A percentile compares a stretch with the other conserved stretches of the same genome.
phyloP scores from a whole-genome alignment of 495 filamentous ascomycete species.

The Halenospora varia region DNA sequence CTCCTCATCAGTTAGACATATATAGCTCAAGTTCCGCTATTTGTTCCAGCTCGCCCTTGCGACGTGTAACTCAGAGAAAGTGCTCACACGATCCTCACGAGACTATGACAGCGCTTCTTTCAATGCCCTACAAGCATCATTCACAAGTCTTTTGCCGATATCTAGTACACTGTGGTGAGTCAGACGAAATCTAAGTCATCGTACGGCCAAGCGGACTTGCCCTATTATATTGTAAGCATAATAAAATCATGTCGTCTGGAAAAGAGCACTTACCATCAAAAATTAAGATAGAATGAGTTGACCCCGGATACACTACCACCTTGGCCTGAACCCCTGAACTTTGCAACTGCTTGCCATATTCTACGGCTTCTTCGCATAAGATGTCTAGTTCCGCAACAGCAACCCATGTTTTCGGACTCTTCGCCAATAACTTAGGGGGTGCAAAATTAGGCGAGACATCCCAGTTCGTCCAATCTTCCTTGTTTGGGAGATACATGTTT shows the following conservation, averaged over 20 bases:
- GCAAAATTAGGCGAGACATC: conserved; percentile 5
- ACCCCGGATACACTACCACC: neutral
- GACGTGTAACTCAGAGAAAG: no score
- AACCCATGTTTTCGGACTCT: conserved; percentile 3
- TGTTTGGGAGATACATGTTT: conserved; percentile 17
- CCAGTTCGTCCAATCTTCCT: conserved; percentile 1
- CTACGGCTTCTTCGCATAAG: neutral
- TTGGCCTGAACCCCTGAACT: neutral
- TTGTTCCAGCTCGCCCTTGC: no score
- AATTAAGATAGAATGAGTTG: conserved; percentile 4
- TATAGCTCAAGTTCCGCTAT: no score
- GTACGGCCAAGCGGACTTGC: neutral
- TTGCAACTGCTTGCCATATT: conserved; percentile 2
- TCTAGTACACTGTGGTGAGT: neutral
- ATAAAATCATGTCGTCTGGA: neutral
- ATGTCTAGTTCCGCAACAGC: conserved; percentile 3
- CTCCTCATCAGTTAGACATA: no score
- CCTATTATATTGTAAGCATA: neutral
- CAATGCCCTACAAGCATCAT: no score
- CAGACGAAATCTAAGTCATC: neutral
- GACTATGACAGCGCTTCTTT: no score
- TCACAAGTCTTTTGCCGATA: neutral
- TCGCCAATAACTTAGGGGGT: neutral
- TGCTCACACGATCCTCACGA: no score
- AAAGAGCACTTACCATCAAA: neutral